phyloP scores from a whole-genome alignment of 1,139 yeast genomes.

The Geotrichum fermentans region DNA sequence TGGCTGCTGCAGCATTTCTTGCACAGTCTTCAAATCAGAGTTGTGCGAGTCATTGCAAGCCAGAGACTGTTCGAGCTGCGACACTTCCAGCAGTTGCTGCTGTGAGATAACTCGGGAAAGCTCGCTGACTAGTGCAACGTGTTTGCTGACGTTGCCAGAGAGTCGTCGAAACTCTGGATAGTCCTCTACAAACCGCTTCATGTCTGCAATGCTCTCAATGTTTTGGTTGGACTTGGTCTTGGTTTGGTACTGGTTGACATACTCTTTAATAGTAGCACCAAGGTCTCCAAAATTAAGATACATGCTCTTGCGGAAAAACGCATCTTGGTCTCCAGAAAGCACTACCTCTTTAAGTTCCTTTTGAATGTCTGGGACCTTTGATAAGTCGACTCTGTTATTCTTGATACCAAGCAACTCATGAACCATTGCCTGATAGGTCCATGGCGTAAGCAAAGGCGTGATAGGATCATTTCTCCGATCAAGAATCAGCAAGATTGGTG shows the following conservation, averaged over 20 bases:
- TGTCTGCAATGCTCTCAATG: slow-evolving; percentile 74
- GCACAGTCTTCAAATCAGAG: slow-evolving; percentile 46
- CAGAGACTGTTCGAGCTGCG: slow-evolving; percentile 84
- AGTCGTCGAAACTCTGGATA: slow-evolving; percentile 89
- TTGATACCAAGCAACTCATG: slow-evolving; percentile 81
- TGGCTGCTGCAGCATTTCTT: slow-evolving; percentile 38
- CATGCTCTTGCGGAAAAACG: slow-evolving; percentile 74
- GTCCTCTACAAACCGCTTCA: slow-evolving; percentile 83
- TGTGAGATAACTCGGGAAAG: slow-evolving; percentile 63
- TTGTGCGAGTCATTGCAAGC: slow-evolving; percentile 61
- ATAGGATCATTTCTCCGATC: slow-evolving; percentile 88
- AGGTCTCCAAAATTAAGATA: slow-evolving; percentile 90
- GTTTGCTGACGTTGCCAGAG: slow-evolving; percentile 87
- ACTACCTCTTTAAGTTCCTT: slow-evolving; percentile 56
- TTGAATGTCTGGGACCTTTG: slow-evolving; percentile 44
- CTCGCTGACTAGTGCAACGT: slow-evolving; percentile 83
- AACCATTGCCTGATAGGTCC: slow-evolving; percentile 98
- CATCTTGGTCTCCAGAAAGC: slow-evolving; percentile 63
- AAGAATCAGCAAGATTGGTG: slow-evolving; percentile 70
- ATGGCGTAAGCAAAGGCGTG: slow-evolving; percentile 85
- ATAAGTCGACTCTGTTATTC: slow-evolving; percentile 71
- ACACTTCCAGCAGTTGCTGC: slow-evolving; percentile 67
- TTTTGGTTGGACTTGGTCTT: slow-evolving; percentile 72
- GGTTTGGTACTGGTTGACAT: slow-evolving; percentile 75
- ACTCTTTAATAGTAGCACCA: slow-evolving; percentile 80